Conservation (phyloP, 2,329 filamentous ascomycete genomes). For the Nectriaceae sp. region DNA sequence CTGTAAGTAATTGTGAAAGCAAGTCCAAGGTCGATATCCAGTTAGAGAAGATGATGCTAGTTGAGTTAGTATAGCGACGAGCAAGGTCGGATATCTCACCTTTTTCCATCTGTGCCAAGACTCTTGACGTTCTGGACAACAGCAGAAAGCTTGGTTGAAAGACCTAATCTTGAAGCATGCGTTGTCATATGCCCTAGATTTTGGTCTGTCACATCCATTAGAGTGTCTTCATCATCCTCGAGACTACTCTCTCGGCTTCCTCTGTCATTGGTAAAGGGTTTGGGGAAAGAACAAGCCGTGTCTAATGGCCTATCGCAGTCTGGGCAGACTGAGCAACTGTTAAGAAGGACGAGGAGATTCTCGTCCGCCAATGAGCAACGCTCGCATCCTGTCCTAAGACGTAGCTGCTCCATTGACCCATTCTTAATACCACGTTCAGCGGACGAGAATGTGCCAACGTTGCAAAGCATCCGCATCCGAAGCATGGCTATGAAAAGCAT, state of each 20-base stretch:
- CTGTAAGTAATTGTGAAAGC: neutral
- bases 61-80: neutral
- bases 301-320: slow-evolving; percentile 1
- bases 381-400: slow-evolving; percentile 6
- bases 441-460: neutral
- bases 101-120: neutral
- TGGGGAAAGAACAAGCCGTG: neutral
- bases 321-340: slow-evolving; percentile 5
- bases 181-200: neutral
- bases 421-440: neutral
- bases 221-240: neutral
- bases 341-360: neutral
- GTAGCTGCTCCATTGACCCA: neutral
- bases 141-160: slow-evolving; percentile 8
- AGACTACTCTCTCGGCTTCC: neutral
- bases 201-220: neutral
- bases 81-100: neutral
- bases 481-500: slow-evolving; percentile 5
- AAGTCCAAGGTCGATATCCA: slow-evolving; percentile 12
- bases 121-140: slow-evolving; percentile 4
- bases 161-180: neutral
- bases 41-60: slow-evolving; percentile 12
- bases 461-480: slow-evolving; percentile 10
- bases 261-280: neutral
- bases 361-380: slow-evolving; percentile 2